Percentiles rank a stretch among this genome's conserved stretches.
phyloP scores from a whole-genome alignment of 257 asterid genomes.

The Solanum phureja region DNA sequence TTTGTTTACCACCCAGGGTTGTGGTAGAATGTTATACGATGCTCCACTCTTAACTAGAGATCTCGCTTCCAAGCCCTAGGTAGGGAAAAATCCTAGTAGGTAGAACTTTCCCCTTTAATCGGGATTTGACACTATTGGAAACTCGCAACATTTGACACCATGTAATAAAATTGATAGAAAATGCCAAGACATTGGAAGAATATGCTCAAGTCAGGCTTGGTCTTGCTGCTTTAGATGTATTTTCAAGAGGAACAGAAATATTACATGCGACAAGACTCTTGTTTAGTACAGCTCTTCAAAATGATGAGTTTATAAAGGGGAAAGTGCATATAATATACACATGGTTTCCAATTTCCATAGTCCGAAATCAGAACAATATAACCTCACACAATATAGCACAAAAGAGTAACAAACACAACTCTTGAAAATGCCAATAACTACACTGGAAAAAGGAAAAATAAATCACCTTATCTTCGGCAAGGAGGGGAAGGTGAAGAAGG shows the following conservation, averaged over 20 bases:
- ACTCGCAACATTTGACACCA: background rate
- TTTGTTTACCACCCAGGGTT: too few relatives aligned
- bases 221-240: background rate
- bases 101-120: background rate
- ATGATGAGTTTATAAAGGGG: background rate
- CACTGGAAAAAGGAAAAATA: background rate
- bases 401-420: background rate
- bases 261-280: background rate
- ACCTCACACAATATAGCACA: background rate
- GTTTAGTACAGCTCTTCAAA: background rate
- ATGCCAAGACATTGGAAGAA: background rate
- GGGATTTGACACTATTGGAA: background rate
- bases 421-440: background rate
- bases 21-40: too few relatives aligned
- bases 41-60: too few relatives aligned
- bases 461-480: slow-evolving; percentile 85
- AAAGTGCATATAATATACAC: background rate
- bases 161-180: background rate
- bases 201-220: background rate
- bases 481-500: slow-evolving; percentile 91
- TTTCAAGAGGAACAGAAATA: background rate
- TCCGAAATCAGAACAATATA: background rate
- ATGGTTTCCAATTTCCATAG: background rate
- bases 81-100: background rate
- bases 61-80: too few relatives aligned